A percentile compares a stretch with the other conserved stretches of the same genome.
Evolutionary conservation across 73 alveolate species (phyloP).

Genomic region (Paraurostyla sp.): DNA sequence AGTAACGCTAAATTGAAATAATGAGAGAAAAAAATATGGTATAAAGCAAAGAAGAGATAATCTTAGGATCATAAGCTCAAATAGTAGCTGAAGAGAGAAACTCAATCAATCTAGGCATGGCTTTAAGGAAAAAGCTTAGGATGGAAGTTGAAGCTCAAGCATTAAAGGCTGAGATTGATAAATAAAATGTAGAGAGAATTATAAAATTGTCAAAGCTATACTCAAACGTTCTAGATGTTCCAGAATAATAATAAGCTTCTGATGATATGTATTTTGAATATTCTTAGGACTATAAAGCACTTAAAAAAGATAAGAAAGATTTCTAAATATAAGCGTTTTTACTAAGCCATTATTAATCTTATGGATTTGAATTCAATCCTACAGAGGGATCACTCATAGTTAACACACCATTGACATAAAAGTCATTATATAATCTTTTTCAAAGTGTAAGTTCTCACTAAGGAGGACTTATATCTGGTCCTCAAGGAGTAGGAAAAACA

Average conservation of each 20-base stretch:
- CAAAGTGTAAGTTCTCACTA: slow-evolving; percentile 68
- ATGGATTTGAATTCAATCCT: slow-evolving; percentile 87
- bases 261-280: slow-evolving; percentile 21
- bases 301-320: slow-evolving; percentile 3
- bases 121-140: slow-evolving; percentile 10
- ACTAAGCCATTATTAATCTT: not conserved
- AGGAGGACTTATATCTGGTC: slow-evolving; percentile 86
- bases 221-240: not conserved
- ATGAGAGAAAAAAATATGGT: not conserved
- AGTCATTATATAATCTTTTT: slow-evolving; percentile 78
- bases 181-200: not conserved
- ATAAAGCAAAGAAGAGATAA: not conserved
- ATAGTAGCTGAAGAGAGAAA: slow-evolving; percentile 35
- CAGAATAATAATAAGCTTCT: not conserved
- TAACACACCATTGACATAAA: slow-evolving; percentile 84
- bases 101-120: slow-evolving; percentile 19
- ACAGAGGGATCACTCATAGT: slow-evolving; percentile 78
- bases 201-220: not conserved
- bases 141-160: slow-evolving; percentile 50
- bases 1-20: not conserved
- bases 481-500: slow-evolving; percentile 89
- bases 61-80: not conserved
- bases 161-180: slow-evolving; percentile 5
- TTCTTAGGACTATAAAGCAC: not conserved
- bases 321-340: slow-evolving; percentile 7